phyloP scores from a whole-genome alignment of 2,329 filamentous ascomycete species.

The Cladosporium velox region DNA sequence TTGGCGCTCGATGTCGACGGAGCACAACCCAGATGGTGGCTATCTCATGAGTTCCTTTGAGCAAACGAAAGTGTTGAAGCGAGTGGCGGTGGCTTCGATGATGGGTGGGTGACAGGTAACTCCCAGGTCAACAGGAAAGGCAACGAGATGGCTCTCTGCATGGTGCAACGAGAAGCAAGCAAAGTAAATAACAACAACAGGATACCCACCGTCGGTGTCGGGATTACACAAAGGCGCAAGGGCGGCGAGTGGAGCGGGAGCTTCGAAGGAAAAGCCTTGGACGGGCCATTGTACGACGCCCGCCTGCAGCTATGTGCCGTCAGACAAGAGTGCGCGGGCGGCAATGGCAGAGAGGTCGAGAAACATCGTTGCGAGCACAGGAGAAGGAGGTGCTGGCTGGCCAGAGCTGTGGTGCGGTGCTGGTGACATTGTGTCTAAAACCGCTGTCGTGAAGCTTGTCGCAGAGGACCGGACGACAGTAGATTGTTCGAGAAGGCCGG shows the following conservation, averaged over 20 bases:
- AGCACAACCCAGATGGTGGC: constrained; percentile 1
- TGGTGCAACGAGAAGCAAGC: constrained; percentile 24
- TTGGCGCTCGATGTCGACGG: constrained; percentile 2
- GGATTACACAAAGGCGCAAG: constrained; percentile 34
- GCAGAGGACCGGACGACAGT: constrained; percentile 3
- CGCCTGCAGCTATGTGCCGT: constrained; percentile 18
- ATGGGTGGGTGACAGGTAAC: constrained; percentile 5
- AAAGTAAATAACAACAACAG: constrained; percentile 25
- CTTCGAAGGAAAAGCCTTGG: constrained; percentile 17
- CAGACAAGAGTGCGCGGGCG: constrained; percentile 14
- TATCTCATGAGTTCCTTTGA: constrained; percentile 10
- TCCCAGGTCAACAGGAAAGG: constrained; percentile 20
- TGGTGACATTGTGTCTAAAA: constrained; percentile 19
- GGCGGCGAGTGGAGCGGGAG: constrained; percentile 22
- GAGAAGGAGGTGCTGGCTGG: constrained; percentile 7
- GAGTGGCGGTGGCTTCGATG: constrained; percentile 27
- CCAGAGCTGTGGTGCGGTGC: neutral
- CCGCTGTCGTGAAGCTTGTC: constrained; percentile 12
- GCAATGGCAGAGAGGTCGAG: constrained; percentile 1
- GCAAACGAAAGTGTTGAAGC: constrained; percentile 12
- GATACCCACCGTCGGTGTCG: constrained; percentile 16
- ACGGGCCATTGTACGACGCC: constrained; percentile 20
- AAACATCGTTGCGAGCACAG: constrained; percentile 10
- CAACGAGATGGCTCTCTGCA: constrained; percentile 26
- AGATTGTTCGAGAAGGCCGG: constrained; percentile 7